phyloP scores from a whole-genome alignment of 768 basidiomycete species.

The Amanita rimosa region DNA sequence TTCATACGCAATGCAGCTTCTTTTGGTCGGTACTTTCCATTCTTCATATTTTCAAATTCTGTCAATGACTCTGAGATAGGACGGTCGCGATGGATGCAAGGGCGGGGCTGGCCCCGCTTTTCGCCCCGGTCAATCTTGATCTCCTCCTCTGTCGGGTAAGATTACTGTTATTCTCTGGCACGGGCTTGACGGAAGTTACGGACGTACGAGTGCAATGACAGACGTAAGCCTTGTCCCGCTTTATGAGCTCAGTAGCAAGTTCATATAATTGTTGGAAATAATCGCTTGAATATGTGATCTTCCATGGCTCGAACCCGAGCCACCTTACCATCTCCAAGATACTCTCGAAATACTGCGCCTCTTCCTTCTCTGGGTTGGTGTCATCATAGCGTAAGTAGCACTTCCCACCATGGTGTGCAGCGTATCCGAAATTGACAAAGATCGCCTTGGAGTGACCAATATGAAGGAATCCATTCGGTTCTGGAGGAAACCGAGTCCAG shows the following conservation, averaged over 20 bases:
- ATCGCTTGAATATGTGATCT: slow-evolving; percentile 98
- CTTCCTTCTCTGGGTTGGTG: slow-evolving; percentile 98
- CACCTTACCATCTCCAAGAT: slow-evolving; percentile 93
- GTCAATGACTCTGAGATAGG: slow-evolving; percentile 78
- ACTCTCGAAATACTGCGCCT: slow-evolving; percentile 91
- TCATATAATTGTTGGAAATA: slow-evolving; percentile 85
- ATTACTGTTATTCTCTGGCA: slow-evolving; percentile 1
- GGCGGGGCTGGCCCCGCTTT: slow-evolving; percentile 66
- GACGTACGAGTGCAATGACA: slow-evolving; percentile 83
- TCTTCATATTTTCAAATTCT: slow-evolving; percentile 90
- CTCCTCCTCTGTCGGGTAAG: slow-evolving; percentile 61
- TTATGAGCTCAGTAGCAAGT: slow-evolving; percentile 80
- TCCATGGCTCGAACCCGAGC: slow-evolving; percentile 97
- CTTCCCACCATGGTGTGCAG: slow-evolving; percentile 84
- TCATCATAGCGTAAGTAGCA: slow-evolving; percentile 96
- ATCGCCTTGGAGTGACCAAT: slow-evolving; percentile 98
- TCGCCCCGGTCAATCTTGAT: slow-evolving; percentile 84
- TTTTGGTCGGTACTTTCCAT: slow-evolving; percentile 83
- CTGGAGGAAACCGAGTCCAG: slow-evolving; percentile 95
- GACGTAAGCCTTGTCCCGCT: slow-evolving; percentile 87
- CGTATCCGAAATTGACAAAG: slow-evolving; percentile 98
- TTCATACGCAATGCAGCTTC: slow-evolving; percentile 96
- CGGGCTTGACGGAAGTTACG: slow-evolving; percentile 18
- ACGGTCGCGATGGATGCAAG: slow-evolving; percentile 80
- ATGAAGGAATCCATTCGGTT: slow-evolving; percentile 95